phyloP scores from a whole-genome alignment of 495 filamentous ascomycete species.

The Penicillium manginii region DNA sequence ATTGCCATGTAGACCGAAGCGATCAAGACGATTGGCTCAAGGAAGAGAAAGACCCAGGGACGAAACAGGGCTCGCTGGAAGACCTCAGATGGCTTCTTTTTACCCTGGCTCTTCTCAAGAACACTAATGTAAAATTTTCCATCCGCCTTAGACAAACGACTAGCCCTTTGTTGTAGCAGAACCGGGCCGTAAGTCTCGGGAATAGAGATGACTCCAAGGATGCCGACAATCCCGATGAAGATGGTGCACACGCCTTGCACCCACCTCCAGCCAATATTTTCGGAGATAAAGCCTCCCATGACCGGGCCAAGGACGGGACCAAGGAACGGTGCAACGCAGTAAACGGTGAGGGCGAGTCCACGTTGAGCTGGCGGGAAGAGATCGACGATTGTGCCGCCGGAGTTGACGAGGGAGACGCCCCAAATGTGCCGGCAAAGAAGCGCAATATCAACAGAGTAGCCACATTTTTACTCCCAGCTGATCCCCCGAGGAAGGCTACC shows the following conservation, averaged over 20 bases:
- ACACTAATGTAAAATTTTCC: constrained; percentile 56
- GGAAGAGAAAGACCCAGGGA: constrained; percentile 60
- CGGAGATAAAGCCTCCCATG: constrained; percentile 59
- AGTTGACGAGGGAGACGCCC: constrained; percentile 59
- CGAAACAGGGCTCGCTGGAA: constrained; percentile 48
- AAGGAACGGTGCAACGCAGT: constrained; percentile 56
- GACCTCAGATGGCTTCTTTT: constrained; percentile 38
- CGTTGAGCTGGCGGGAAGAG: constrained; percentile 58
- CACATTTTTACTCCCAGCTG: constrained; percentile 59
- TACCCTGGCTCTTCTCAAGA: constrained; percentile 46
- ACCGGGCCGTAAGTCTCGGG: constrained; percentile 66
- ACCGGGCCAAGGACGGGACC: constrained; percentile 61
- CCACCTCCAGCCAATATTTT: constrained; percentile 63
- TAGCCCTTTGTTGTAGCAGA: constrained; percentile 56
- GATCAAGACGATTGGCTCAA: constrained; percentile 63
- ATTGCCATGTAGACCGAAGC: constrained; percentile 68
- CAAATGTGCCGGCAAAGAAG: constrained; percentile 68
- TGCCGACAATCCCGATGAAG: constrained; percentile 30
- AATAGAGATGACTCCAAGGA: constrained; percentile 47
- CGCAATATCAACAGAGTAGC: constrained; percentile 62
- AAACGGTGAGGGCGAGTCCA: constrained; percentile 49
- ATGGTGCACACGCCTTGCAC: constrained; percentile 50
- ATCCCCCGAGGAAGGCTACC: constrained; percentile 63
- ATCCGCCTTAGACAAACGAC: constrained; percentile 52
- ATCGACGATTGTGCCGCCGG: constrained; percentile 64